Base-by-base conservation (phyloP, 345 rosid genomes). In the Schrenkiella parvula region DNA sequence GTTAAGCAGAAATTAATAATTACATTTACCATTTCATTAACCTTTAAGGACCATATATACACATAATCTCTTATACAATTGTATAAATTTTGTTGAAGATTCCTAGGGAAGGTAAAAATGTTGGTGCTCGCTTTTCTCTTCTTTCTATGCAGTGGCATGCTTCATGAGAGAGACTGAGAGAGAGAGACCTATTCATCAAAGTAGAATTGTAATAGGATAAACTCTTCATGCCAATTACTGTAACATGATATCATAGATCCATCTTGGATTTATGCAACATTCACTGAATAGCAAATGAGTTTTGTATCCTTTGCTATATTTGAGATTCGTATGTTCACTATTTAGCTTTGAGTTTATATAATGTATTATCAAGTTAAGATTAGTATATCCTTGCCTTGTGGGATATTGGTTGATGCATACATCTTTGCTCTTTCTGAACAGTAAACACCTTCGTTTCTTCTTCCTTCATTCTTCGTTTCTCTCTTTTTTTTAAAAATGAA, bases 91-190 rank as follows among this genome's bases (percentile, higher is more conserved):
- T 37, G 18, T 74, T 65, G 72, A 34, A 66, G 26, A 50, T 66
- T 48, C 54, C 78, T 38, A 57, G 78, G 60, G 29, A 74, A 57
- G 35, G 66, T 74, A 39, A 74, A 74, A 74, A 74, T 48, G 52
- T 60, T 74, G 46, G 59, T 66, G 72, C 67, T 54, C 29, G 57
- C 51, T 47, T 73, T 65, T 73, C 50, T 47, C 66, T 65, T 65
- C 66, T 56, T 56, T 73, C 66, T 73, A 64, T 64, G 77, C 17
- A 64, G 50, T 55, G 64, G 71, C 77, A 64, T 73, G 71, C 77
- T 73, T 73, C 57, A 31, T 72, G 37, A 62, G 31, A 69, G 25
- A 64, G 31, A 64, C 21, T 64, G 38, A 64, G 38, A 64, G 31
- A 64, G 28, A 73, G 38, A 64, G 38, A 34, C 50, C 55, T 63